phyloP scores from a whole-genome alignment of 179 eudicot species.

The Beta macrorhiza region DNA sequence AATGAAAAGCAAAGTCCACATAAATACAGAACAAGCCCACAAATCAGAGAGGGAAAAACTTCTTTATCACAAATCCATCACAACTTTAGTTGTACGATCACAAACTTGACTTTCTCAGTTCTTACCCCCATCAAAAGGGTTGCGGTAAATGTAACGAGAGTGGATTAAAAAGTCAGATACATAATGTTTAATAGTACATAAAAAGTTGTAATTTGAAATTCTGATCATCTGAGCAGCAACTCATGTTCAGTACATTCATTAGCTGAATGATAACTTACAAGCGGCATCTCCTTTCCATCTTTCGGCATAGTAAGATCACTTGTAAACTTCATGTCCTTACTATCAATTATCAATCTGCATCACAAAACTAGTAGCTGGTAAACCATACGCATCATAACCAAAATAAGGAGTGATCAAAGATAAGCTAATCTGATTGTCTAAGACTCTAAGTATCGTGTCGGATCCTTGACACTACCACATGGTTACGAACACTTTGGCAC shows the following conservation, averaged over 20 bases:
- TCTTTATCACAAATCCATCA: constrained; percentile 18
- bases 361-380: background rate
- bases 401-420: background rate
- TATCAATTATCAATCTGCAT: no score
- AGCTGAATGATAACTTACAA: background rate
- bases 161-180: background rate
- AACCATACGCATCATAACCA: background rate
- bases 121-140: background rate
- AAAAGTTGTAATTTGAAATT: background rate
- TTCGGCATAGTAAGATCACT: background rate
- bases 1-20: background rate
- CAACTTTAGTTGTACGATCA: constrained; percentile 8
- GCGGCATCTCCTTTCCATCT: constrained; percentile 11
- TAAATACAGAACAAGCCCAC: background rate
- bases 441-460: no score
- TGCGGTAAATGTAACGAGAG: background rate
- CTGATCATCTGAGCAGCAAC: background rate
- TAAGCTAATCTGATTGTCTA: no score
- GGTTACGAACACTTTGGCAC: no score
- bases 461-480: no score
- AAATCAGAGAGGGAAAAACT: background rate
- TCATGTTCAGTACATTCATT: constrained; percentile 7
- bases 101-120: constrained; percentile 15
- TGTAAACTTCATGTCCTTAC: background rate
- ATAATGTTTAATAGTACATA: background rate